phyloP scores from a whole-genome alignment of 208 protist species.

The Acanthamoeba lenticulata region DNA sequence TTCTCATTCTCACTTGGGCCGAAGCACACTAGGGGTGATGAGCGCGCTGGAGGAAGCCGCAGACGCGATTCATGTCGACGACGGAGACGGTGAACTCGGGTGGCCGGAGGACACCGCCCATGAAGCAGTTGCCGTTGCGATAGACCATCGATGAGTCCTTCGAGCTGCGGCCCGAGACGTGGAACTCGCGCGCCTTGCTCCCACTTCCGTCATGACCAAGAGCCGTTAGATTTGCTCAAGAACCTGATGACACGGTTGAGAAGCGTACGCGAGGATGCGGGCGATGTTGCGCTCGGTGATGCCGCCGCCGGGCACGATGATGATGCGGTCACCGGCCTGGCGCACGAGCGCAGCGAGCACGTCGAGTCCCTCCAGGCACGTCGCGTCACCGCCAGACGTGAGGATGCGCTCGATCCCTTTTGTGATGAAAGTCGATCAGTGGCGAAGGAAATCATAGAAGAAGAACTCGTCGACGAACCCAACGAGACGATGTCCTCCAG shows the following conservation, averaged over 20 bases:
- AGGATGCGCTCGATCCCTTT: constrained; percentile 71
- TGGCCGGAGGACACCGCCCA: constrained; percentile 73
- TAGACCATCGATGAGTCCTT: constrained; percentile 70
- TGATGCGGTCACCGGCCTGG: constrained; percentile 51
- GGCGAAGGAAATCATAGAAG: too few species aligned
- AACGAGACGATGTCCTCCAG: constrained; percentile 69
- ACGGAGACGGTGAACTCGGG: constrained; percentile 70
- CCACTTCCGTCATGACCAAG: not conserved
- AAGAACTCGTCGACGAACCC: too few species aligned
- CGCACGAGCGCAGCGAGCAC: constrained; percentile 57
- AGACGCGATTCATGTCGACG: not conserved
- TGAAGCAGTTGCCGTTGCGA: constrained; percentile 71
- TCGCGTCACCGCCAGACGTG: constrained; percentile 73
- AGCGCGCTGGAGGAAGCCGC: not conserved
- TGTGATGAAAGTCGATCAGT: too few species aligned
- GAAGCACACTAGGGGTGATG: too few species aligned
- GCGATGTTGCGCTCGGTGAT: constrained; percentile 77
- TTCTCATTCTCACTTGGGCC: too few species aligned
- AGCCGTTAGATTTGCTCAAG: too few species aligned
- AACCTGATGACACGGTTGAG: too few species aligned
- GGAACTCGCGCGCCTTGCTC: constrained; percentile 29
- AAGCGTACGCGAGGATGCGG: constrained; percentile 45
- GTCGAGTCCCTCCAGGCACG: constrained; percentile 73
- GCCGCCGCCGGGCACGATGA: constrained; percentile 77
- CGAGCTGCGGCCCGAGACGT: constrained; percentile 54